Evolutionary conservation across 73 alveolate species (phyloP).

Genomic region (Paramecium bursaria): DNA sequence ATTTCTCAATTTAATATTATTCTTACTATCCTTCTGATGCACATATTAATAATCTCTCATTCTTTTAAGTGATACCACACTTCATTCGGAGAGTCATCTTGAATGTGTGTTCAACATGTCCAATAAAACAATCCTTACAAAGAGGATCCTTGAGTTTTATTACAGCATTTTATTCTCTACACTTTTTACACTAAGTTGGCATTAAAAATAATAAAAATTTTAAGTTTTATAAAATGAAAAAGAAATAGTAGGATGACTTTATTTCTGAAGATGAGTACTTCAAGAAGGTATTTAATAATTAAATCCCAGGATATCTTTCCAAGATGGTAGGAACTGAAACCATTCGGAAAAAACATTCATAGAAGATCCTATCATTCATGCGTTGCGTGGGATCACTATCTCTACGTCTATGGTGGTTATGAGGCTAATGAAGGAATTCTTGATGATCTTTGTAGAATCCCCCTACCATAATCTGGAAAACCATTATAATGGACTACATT

Average conservation of each 20-base stretch:
- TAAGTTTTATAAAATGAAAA: conserved; percentile 31
- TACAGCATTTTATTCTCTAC: neutral
- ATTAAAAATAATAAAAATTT: conserved; percentile 11
- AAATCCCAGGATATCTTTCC: conserved; percentile 53
- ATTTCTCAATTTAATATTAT: neutral
- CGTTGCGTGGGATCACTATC: conserved; percentile 43
- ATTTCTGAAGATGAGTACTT: conserved; percentile 18
- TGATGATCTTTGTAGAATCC: conserved; percentile 55
- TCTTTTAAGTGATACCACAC: neutral
- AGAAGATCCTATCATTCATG: conserved; percentile 67
- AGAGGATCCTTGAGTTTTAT: neutral
- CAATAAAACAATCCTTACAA: neutral
- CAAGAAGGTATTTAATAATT: neutral
- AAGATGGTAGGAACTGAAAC: conserved; percentile 64
- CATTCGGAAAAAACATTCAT: conserved; percentile 59
- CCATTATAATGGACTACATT: conserved; percentile 35
- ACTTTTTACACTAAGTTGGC: neutral
- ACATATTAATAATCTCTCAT: conserved; percentile 39
- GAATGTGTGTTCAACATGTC: conserved; percentile 29
- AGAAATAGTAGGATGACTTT: conserved; percentile 13
- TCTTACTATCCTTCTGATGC: conserved; percentile 30
- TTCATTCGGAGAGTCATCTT: conserved; percentile 44
- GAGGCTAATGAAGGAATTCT: conserved; percentile 70
- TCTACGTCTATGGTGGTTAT: conserved; percentile 69
- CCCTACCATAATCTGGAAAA: conserved; percentile 25